Percentiles rank a stretch among this genome's conserved stretches.
These are phyloP conservation scores for Aspergillus niger DNA, from an alignment of 2,329 filamentous ascomycete species.

Conservation along the genomic window DNA sequence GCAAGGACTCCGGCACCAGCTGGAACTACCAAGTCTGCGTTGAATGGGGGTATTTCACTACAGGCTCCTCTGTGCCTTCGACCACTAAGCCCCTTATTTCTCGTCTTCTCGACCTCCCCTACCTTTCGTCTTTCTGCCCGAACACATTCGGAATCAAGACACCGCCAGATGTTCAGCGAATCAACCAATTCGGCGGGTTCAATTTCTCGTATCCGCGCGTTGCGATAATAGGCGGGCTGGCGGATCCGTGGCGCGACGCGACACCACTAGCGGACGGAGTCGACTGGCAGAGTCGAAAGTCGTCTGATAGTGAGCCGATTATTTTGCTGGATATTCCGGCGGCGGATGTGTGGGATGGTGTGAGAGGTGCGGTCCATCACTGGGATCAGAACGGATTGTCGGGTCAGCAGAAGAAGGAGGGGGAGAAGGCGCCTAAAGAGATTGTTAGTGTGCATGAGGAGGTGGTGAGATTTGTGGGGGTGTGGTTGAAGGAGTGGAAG, in stretches of 20 bases:
- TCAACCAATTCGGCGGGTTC: conserved; percentile 78
- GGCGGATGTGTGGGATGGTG: conserved; percentile 25
- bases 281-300: conserved; percentile 51
- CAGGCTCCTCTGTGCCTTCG: conserved; percentile 68
- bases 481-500: conserved; percentile 66
- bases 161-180: conserved; percentile 62
- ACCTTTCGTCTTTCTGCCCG: conserved; percentile 63
- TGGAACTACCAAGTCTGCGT: conserved; percentile 63
- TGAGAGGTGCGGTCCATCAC: conserved; percentile 71
- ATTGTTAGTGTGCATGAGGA: conserved; percentile 60
- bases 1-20: conserved; percentile 42
- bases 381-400: conserved; percentile 48
- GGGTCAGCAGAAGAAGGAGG: conserved; percentile 27
- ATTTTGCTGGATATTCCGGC: conserved; percentile 59
- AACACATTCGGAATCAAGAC: conserved; percentile 69
- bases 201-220: conserved; percentile 72
- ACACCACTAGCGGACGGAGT: conserved; percentile 69
- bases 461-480: conserved; percentile 63
- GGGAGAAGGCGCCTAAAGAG: conserved; percentile 58
- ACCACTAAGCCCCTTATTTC: conserved; percentile 70
- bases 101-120: conserved; percentile 66
- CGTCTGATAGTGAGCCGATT: conserved; percentile 67
- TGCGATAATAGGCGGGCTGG: conserved; percentile 74
- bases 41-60: conserved; percentile 76
- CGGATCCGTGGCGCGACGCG: conserved; percentile 77